A percentile compares a stretch with the other conserved stretches of the same genome.
Conservation (phyloP, 495 filamentous ascomycete genomes). For the Penicillium desertorum region DNA sequence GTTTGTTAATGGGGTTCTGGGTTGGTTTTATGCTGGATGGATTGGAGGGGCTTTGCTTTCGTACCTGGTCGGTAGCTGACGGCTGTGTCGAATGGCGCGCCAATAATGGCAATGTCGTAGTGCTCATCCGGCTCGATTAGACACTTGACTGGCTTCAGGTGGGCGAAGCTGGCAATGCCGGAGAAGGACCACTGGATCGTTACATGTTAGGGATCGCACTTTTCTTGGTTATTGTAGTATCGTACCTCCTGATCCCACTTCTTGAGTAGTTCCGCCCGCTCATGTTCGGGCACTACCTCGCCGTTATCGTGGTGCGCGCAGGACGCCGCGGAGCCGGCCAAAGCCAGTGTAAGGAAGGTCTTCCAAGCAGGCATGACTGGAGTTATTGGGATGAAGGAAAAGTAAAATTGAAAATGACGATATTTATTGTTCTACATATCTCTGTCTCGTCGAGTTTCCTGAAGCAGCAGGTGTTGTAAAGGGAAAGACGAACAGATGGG, state of each 20-base stretch:
- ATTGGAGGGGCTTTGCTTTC: conserved; percentile 9
- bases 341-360: conserved; percentile 38
- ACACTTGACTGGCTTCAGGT: conserved; percentile 72
- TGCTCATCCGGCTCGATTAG: conserved; percentile 62
- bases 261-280: conserved; percentile 48
- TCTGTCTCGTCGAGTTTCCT: conserved; percentile 14
- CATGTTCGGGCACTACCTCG: conserved; percentile 41
- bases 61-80: conserved; percentile 74
- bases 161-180: conserved; percentile 78
- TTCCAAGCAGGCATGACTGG: conserved; percentile 27
- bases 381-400: conserved; percentile 10
- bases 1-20: conserved; percentile 33
- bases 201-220: background rate
- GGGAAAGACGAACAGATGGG: conserved; percentile 31
- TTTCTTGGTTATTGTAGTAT: background rate
- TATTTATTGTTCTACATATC: conserved; percentile 10
- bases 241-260: conserved; percentile 56
- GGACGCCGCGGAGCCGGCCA: conserved; percentile 36
- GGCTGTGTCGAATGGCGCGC: conserved; percentile 82
- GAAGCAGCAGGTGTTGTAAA: conserved; percentile 21
- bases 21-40: conserved; percentile 20
- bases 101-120: conserved; percentile 80
- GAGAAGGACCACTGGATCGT: conserved; percentile 66
- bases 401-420: conserved; percentile 21
- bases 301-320: conserved; percentile 43